Evolutionary conservation across 805 yeast species (phyloP), one percentile per base, ranked within the genome.

Genomic region (Kodamaea hsintzibuensis): DNA sequence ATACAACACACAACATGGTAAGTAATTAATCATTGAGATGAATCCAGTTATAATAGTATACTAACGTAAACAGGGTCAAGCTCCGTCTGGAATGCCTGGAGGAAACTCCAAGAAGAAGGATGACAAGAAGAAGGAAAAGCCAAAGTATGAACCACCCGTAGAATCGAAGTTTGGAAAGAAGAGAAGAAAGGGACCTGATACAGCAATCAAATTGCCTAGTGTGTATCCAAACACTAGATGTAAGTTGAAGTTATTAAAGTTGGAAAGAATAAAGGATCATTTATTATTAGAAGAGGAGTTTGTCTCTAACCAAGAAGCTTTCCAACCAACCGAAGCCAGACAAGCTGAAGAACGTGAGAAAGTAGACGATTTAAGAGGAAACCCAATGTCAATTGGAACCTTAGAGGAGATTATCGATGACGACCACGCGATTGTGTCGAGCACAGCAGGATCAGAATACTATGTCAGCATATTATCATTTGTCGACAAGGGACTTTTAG

Each of bases 131-230:
- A 84, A 86, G 60, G 89, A 89, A 64, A 92, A 93, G 74, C 98
- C 98, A 66, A 93, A 92, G 78, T 95, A 93, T 72, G 99, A 95
- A 73, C 98, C 99, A 37, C 99, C 99, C 13, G 98, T 93, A 57
- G 96, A 93, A 73, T 87, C 97, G 6, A 85, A 92, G 60, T 88
- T 91, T 65, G 97, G 97, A 54, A 88, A 90, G 71, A 92, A 91
- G 82, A 89, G 89, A 77, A 85, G 95, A 79, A 91, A 87, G 79
- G 97, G 97, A 7, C 96, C 95, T 51, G 89, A 90, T 52, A 88
- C 96, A 22, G 90, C 86, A 43, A 83, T 82, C 58, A 91, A 87
- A 66, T 81, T 95, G 58, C 99, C 99, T 3, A 80, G 82, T 47
- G 96, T 95, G 39, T 82, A 85, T 65, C 99, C 99, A 50, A 89